Evolutionary conservation across 2,329 filamentous ascomycete genomes (phyloP).

Genomic region (Elsinoe necatrix): DNA sequence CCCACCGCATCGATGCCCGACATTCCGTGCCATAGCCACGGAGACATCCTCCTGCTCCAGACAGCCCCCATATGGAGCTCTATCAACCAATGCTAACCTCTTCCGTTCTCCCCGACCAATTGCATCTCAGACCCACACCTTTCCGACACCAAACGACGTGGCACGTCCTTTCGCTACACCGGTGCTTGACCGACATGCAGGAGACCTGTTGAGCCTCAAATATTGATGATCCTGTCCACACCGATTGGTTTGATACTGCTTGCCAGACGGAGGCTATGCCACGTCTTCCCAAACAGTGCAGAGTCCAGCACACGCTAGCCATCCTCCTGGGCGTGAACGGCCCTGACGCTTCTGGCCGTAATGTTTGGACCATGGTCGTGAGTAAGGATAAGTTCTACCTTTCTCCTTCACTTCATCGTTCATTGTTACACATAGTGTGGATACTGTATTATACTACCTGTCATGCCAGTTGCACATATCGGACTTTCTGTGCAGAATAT

Average conservation of each 20-base stretch:
- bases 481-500: slow-evolving; percentile 67
- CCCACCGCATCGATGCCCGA: slow-evolving; percentile 3
- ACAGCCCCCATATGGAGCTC: neutral
- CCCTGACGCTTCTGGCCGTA: slow-evolving; percentile 14
- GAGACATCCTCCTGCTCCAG: neutral
- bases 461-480: slow-evolving; percentile 55
- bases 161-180: slow-evolving; percentile 5
- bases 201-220: slow-evolving; percentile 10
- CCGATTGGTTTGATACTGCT: slow-evolving; percentile 8
- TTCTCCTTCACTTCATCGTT: neutral
- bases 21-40: neutral
- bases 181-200: slow-evolving; percentile 11
- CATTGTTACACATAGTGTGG: slow-evolving; percentile 12
- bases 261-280: neutral
- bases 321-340: neutral
- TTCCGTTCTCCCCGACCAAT: slow-evolving; percentile 9
- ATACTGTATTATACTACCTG: slow-evolving; percentile 3
- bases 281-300: slow-evolving; percentile 4
- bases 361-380: slow-evolving; percentile 1
- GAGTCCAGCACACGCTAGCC: slow-evolving; percentile 3
- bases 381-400: slow-evolving; percentile 4
- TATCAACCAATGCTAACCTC: neutral
- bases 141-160: slow-evolving; percentile 4
- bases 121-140: neutral
- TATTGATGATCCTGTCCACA: slow-evolving; percentile 5